Percentiles rank a stretch among this genome's conserved stretches.
phyloP scores from a whole-genome alignment of 306 rosid genomes.

The Fragaria iinumae region DNA sequence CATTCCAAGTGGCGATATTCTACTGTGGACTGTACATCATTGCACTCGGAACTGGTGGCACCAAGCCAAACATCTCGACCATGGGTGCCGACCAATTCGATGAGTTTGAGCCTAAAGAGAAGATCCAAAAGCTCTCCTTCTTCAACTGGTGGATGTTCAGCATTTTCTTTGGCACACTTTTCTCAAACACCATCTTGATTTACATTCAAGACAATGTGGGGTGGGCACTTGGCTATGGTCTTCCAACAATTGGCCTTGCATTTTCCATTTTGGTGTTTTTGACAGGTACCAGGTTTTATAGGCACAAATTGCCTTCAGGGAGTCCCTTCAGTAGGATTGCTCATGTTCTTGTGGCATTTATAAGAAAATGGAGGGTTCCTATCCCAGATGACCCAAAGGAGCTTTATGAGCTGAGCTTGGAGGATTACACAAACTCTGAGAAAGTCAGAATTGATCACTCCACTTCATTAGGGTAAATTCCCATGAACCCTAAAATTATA shows the following conservation, averaged over 20 bases:
- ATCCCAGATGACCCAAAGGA: conserved; percentile 60
- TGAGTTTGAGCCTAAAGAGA: conserved; percentile 66
- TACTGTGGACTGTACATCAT: conserved; percentile 58
- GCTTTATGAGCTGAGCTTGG: conserved; percentile 60
- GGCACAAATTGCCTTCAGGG: conserved; percentile 69
- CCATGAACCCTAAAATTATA: not conserved
- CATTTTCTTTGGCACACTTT: conserved; percentile 67
- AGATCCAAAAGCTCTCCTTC: conserved; percentile 56
- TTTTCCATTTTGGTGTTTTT: conserved; percentile 59
- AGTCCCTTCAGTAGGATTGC: conserved; percentile 65
- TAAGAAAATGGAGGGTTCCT: conserved; percentile 47
- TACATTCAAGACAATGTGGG: conserved; percentile 77
- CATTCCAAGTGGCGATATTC: conserved; percentile 58
- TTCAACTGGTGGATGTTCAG: conserved; percentile 90
- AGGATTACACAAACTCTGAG: conserved; percentile 34
- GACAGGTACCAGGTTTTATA: conserved; percentile 57
- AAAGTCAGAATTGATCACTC: conserved; percentile 49
- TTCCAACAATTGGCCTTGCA: conserved; percentile 71
- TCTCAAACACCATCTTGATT: conserved; percentile 61
- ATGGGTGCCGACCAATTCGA: conserved; percentile 95
- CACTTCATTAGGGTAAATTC: conserved; percentile 49
- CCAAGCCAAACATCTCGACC: conserved; percentile 85
- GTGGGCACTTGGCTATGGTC: conserved; percentile 73
- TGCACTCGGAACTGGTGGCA: conserved; percentile 80
- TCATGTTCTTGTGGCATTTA: conserved; percentile 57